Base-by-base conservation (phyloP, 2,329 filamentous ascomycete genomes). In the Cytospora chrysosperma region DNA sequence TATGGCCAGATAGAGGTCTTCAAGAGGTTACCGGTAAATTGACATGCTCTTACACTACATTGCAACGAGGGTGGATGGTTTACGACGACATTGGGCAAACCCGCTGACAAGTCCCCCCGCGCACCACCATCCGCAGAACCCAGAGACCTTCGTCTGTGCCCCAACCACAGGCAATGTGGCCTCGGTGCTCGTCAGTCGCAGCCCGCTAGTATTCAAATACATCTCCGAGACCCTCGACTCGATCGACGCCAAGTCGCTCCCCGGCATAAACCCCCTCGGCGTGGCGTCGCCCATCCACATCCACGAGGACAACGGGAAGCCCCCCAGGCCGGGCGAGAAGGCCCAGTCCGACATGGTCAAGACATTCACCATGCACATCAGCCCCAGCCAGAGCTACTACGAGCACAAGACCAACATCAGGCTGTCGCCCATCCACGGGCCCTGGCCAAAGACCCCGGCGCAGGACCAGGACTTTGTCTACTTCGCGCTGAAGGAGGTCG, bases 1-100 rank as follows among this genome's bases (percentile, higher is more conserved):
- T 75, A 81, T 67, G 81, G 80, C 61, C 72, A 75, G 2, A 77
- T 86, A 52, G 81, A 86, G 49, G 75, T 81, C 40, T 87, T 87
- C 71, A 82, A 79, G 73, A 79, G 76, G 71, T 72, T 81, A 40
- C 72, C 77, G 53, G 78, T 78, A 68, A 56, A 73, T 69, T 17
- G 27, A 7, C 34, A 27, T 17, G 3, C 52, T 24, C 10, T 19
- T 10, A 4, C 24, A 21, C 13, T n/a, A n/a, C n/a, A n/a, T n/a
- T n/a, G n/a, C n/a, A n/a, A 19, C 24, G n/a, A n/a, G 10, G 43
- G 9, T 5, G 8, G n/a, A 12, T 12, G 4, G n/a, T 24, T 10
- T 47, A 24, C n/a, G 3, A 47, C 43, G 24, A 8, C n/a, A n/a
- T n/a, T 13, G 2, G 6, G 10, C 56, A 34, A 19, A 49, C 12